These are phyloP conservation scores for Trichoderma breve DNA, from an alignment of 2,329 filamentous ascomycete species.

Conservation along the genomic window DNA sequence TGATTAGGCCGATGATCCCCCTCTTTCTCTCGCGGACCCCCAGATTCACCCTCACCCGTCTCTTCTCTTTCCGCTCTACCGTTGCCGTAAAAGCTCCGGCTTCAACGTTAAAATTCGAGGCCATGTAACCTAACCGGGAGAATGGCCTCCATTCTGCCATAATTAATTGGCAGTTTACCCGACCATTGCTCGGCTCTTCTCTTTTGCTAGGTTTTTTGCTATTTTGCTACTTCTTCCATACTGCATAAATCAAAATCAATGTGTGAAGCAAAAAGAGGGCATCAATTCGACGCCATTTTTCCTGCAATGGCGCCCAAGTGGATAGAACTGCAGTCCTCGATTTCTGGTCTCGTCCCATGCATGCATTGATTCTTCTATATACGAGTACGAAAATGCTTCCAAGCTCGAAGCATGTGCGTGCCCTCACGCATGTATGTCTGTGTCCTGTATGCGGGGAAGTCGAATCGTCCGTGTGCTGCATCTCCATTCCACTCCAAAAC, in stretches of 20 bases:
- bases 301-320: constrained; percentile 19
- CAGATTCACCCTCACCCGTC: not conserved
- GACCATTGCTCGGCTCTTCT: not conserved
- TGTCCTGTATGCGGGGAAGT: not conserved
- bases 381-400: constrained; percentile 1
- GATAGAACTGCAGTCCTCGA: not conserved
- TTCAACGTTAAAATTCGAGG: not conserved
- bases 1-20: constrained; percentile 11
- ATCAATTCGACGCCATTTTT: not conserved
- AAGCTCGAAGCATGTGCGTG: not conserved
- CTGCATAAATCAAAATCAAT: not conserved
- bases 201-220: not conserved
- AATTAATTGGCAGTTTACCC: constrained; percentile 2
- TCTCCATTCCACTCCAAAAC: not conserved
- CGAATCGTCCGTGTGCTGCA: not conserved
- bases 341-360: not conserved
- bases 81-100: not conserved
- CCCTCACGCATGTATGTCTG: not conserved
- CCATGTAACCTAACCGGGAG: constrained; percentile 1
- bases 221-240: not conserved
- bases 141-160: not conserved
- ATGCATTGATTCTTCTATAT: not conserved
- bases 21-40: constrained; percentile 1
- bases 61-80: not conserved
- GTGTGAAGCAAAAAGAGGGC: not conserved